Evolutionary conservation across 169 alveolate species (phyloP).

Genomic region (Theileria parva): DNA sequence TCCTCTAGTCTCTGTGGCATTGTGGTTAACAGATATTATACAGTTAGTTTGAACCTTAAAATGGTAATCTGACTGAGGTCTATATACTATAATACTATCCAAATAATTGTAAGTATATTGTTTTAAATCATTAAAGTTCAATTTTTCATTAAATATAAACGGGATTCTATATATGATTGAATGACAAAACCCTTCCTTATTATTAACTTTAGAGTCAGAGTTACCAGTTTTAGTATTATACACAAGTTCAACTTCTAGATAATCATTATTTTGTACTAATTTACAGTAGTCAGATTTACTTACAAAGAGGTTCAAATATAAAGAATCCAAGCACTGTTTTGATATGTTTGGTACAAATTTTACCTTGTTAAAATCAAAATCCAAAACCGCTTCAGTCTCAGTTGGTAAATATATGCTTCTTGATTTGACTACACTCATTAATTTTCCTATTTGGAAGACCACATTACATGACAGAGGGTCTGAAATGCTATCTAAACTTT

Average conservation of each 20-base stretch:
- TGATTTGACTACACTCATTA: slow-evolving; percentile 52
- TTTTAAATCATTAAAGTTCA: slow-evolving; percentile 10
- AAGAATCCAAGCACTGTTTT: slow-evolving; percentile 34
- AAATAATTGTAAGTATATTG: slow-evolving; percentile 37
- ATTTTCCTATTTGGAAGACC: slow-evolving; percentile 47
- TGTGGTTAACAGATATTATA: background rate
- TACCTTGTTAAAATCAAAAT: slow-evolving; percentile 34
- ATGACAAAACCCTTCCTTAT: slow-evolving; percentile 46
- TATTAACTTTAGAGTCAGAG: background rate
- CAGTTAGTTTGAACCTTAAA: slow-evolving; percentile 24
- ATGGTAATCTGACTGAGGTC: slow-evolving; percentile 65
- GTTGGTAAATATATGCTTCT: slow-evolving; percentile 52
- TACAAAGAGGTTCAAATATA: slow-evolving; percentile 55
- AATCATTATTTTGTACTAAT: slow-evolving; percentile 41
- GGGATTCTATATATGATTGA: slow-evolving; percentile 47
- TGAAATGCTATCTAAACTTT: slow-evolving; percentile 49
- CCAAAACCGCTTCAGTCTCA: slow-evolving; percentile 54
- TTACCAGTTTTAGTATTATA: slow-evolving; percentile 1
- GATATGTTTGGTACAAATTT: slow-evolving; percentile 49
- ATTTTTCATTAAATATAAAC: slow-evolving; percentile 30
- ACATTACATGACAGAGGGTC: slow-evolving; percentile 29
- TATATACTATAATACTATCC: slow-evolving; percentile 37
- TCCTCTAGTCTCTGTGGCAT: background rate
- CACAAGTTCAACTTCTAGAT: slow-evolving; percentile 47
- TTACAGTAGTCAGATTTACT: slow-evolving; percentile 37